phyloP scores from a whole-genome alignment of 345 rosid species.

The Eucalyptus marginata region DNA sequence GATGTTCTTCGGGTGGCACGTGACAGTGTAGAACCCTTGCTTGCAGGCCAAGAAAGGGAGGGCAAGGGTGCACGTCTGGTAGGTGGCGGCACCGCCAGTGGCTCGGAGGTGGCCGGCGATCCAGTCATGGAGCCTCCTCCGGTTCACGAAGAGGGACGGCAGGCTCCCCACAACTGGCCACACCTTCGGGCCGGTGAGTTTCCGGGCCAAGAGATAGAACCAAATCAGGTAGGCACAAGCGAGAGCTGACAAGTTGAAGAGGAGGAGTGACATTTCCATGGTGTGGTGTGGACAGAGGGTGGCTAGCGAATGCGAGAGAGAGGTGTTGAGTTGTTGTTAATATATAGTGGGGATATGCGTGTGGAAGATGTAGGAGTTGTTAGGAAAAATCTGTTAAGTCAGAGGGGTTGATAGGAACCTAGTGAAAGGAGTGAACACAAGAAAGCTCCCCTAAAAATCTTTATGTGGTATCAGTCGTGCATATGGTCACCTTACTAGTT shows the following conservation, averaged over 20 bases:
- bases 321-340: background rate
- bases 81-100: slow-evolving; percentile 53
- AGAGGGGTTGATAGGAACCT: background rate
- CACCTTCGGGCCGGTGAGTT: slow-evolving; percentile 55
- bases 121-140: slow-evolving; percentile 67
- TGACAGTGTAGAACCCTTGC: slow-evolving; percentile 81
- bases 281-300: background rate
- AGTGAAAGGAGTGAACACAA: background rate
- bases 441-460: background rate
- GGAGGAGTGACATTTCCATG: background rate
- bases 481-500: background rate
- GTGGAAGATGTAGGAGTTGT: background rate
- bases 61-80: slow-evolving; percentile 67
- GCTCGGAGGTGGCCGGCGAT: slow-evolving; percentile 58
- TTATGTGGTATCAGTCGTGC: background rate
- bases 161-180: slow-evolving; percentile 75
- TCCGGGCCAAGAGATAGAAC: slow-evolving; percentile 58
- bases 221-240: slow-evolving; percentile 47
- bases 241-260: slow-evolving; percentile 12
- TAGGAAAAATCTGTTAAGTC: background rate
- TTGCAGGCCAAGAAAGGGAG: slow-evolving; percentile 59
- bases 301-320: background rate
- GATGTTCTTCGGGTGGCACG: slow-evolving; percentile 81
- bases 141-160: slow-evolving; percentile 47
- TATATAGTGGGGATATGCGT: background rate